phyloP scores from a whole-genome alignment of 192 early-diverging fungal genomes.

The Phlyctochytrium planicorne region DNA sequence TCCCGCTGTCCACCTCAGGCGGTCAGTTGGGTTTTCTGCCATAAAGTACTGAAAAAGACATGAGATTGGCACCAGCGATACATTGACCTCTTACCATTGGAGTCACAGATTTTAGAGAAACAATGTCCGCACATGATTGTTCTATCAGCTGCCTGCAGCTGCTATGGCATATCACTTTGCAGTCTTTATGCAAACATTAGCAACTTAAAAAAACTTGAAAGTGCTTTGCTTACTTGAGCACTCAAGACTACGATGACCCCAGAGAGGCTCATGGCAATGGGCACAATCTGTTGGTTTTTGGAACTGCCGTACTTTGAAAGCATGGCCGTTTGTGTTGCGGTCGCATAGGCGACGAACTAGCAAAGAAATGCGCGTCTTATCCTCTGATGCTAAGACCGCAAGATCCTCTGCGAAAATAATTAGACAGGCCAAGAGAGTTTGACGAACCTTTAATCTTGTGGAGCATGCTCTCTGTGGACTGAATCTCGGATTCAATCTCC shows the following conservation, averaged over 20 bases:
- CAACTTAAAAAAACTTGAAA: slow-evolving; percentile 9
- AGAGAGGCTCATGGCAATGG: slow-evolving; percentile 50
- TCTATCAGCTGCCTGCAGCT: slow-evolving; percentile 30
- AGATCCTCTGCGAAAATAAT: slow-evolving; percentile 13
- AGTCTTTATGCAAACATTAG: slow-evolving; percentile 6
- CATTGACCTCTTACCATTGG: slow-evolving; percentile 35
- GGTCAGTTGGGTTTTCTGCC: slow-evolving; percentile 40
- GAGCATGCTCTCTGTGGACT: slow-evolving; percentile 13
- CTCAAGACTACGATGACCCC: slow-evolving; percentile 49
- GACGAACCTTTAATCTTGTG: slow-evolving; percentile 22
- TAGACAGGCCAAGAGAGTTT: not conserved
- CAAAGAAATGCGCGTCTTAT: slow-evolving; percentile 9
- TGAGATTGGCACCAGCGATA: not conserved
- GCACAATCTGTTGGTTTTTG: slow-evolving; percentile 54
- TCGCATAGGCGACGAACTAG: slow-evolving; percentile 9
- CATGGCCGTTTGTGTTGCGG: slow-evolving; percentile 38
- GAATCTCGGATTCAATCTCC: slow-evolving; percentile 31
- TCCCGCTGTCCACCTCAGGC: slow-evolving; percentile 43
- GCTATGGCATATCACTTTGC: slow-evolving; percentile 22
- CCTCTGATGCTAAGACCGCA: slow-evolving; percentile 23
- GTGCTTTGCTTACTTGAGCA: slow-evolving; percentile 38
- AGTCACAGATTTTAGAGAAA: slow-evolving; percentile 31
- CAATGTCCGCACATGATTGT: slow-evolving; percentile 37
- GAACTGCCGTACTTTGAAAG: slow-evolving; percentile 40
- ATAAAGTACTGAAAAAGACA: slow-evolving; percentile 46